These are phyloP conservation scores for Colletotrichum echinochloae DNA, from an alignment of 2,329 filamentous ascomycete genomes.

Conservation along the genomic window DNA sequence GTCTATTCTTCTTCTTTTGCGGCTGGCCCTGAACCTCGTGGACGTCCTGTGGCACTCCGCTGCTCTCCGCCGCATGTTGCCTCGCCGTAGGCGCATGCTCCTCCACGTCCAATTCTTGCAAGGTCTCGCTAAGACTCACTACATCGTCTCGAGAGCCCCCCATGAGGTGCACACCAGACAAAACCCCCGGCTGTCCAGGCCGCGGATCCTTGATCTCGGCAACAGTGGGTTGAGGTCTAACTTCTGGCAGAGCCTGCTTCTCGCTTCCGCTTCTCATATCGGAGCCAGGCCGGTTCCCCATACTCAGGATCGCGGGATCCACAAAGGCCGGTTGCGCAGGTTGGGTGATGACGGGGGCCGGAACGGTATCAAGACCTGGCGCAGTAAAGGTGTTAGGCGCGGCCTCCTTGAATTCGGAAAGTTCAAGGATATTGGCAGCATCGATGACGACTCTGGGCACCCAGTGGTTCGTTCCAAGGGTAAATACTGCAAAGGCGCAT, in stretches of 20 bases:
- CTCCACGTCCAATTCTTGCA: constrained; percentile 45
- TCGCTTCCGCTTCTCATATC: constrained; percentile 43
- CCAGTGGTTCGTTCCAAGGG: constrained; percentile 54
- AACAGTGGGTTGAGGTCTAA: constrained; percentile 45
- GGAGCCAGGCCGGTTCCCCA: constrained; percentile 59
- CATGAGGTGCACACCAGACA: constrained; percentile 37
- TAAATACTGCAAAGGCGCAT: constrained; percentile 50
- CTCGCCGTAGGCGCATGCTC: constrained; percentile 42
- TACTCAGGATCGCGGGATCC: constrained; percentile 87
- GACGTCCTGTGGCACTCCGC: constrained; percentile 16
- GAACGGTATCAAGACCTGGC: constrained; percentile 44
- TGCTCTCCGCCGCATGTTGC: constrained; percentile 20
- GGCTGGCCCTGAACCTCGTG: constrained; percentile 41
- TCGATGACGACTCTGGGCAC: constrained; percentile 58
- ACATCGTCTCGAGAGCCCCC: constrained; percentile 18
- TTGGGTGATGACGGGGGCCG: constrained; percentile 46
- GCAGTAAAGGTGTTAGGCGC: constrained; percentile 47
- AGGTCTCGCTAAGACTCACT: constrained; percentile 39
- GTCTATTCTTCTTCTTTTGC: constrained; percentile 46
- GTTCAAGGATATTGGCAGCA: constrained; percentile 58
- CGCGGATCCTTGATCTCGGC: constrained; percentile 50
- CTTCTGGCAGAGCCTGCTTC: constrained; percentile 32
- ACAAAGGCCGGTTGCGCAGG: constrained; percentile 65
- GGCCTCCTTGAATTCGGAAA: constrained; percentile 54
- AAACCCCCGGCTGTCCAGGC: constrained; percentile 42